Percentiles rank a stretch among this genome's conserved stretches.
These are phyloP conservation scores for Malus orientalis DNA, from an alignment of 306 rosid species.

Conservation along the genomic window DNA sequence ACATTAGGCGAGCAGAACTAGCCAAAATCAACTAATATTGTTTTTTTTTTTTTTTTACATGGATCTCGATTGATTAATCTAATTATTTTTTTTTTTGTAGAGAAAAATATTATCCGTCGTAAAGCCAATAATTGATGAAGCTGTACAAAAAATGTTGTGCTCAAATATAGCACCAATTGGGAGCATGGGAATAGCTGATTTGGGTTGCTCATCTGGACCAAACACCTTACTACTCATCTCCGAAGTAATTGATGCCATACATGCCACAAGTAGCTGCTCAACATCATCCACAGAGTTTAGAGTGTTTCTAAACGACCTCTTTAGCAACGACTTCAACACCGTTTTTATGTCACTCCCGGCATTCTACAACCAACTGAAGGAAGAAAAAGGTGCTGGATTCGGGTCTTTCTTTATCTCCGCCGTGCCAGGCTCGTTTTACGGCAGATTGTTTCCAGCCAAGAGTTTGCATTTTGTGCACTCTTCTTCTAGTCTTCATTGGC, in stretches of 20 bases:
- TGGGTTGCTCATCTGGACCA: constrained; percentile 90
- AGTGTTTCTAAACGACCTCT: constrained; percentile 60
- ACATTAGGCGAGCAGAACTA: background rate
- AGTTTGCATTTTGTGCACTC: constrained; percentile 56
- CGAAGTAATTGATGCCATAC: constrained; percentile 29
- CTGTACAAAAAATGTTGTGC: constrained; percentile 24
- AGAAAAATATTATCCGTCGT: constrained; percentile 32
- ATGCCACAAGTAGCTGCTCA: constrained; percentile 8
- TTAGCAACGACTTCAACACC: constrained; percentile 64
- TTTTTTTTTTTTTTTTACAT: background rate
- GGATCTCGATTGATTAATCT: background rate
- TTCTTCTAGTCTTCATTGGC: constrained; percentile 80
- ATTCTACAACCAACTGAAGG: constrained; percentile 29
- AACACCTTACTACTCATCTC: constrained; percentile 42
- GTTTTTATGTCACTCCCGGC: constrained; percentile 54
- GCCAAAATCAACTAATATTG: background rate
- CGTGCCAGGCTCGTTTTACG: constrained; percentile 56
- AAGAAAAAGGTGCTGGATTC: constrained; percentile 6
- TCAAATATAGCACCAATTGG: constrained; percentile 3
- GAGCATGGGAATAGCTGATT: constrained; percentile 64
- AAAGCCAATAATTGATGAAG: constrained; percentile 29
- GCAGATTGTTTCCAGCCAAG: constrained; percentile 38
- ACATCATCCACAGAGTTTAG: constrained; percentile 32
- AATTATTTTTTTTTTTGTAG: constrained; percentile 9
- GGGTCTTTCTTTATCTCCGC: constrained; percentile 37